Conservation (phyloP, 208 protist species). For the Crithidia bombi region DNA sequence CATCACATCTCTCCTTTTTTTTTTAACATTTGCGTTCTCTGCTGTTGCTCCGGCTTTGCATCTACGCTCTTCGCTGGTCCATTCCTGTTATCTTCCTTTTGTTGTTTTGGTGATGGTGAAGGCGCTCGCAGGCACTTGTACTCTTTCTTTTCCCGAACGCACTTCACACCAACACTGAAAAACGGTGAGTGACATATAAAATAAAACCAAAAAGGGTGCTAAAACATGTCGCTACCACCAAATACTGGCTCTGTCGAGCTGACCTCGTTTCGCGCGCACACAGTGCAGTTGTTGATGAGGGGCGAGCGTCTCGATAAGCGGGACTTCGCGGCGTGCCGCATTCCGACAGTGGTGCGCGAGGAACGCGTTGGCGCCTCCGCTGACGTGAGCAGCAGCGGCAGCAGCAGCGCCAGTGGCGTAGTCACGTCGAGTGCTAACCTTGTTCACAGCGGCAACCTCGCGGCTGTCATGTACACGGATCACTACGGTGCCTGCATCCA, state of each 20-base stretch:
- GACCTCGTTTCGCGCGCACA: conserved; percentile 61
- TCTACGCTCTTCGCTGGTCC: too few relatives aligned
- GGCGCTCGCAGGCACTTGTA: too few relatives aligned
- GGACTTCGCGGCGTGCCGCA: conserved; percentile 44
- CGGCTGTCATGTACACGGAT: conserved; percentile 81
- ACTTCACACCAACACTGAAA: too few relatives aligned
- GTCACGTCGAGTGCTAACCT: background rate
- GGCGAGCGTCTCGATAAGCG: conserved; percentile 66
- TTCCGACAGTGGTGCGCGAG: conserved; percentile 62
- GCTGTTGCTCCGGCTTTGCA: too few relatives aligned
- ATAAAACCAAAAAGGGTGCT: too few relatives aligned
- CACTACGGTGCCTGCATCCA: conserved; percentile 62
- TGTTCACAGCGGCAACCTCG: conserved; percentile 35
- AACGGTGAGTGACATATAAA: too few relatives aligned
- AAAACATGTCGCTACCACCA: conserved; percentile 84
- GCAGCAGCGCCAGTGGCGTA: background rate
- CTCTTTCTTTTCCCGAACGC: too few relatives aligned
- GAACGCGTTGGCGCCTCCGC: conserved; percentile 9
- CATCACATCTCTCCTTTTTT: too few relatives aligned
- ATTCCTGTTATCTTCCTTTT: too few relatives aligned
- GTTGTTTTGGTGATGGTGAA: too few relatives aligned
- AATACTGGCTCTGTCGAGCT: conserved; percentile 83
- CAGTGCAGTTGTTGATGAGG: conserved; percentile 41
- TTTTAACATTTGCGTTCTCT: too few relatives aligned
- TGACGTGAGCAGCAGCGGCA: background rate